Conservation (phyloP, 495 filamentous ascomycete species). For the Stereocaulon alpinum region DNA sequence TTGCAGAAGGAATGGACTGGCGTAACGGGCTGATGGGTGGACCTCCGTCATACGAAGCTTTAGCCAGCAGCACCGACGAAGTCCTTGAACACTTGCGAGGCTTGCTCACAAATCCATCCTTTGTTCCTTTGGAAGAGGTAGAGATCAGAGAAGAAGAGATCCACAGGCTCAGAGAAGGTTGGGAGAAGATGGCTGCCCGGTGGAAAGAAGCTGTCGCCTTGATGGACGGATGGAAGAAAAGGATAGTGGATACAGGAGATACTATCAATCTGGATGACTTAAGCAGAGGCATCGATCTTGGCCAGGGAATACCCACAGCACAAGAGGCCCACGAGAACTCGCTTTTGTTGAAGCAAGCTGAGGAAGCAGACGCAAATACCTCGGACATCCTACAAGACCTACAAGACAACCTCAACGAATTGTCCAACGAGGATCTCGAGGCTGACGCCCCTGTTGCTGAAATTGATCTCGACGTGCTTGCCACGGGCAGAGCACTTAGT, state of each 20-base stretch:
- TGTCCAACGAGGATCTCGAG: conserved; percentile 24
- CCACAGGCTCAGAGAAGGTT: conserved; percentile 62
- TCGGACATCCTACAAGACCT: conserved; percentile 45
- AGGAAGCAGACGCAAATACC: conserved; percentile 33
- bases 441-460: conserved; percentile 27
- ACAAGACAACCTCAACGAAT: conserved; percentile 38
- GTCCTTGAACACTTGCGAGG: conserved; percentile 70
- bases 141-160: conserved; percentile 88
- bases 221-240: conserved; percentile 87
- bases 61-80: conserved; percentile 59
- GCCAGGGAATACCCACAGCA: conserved; percentile 43
- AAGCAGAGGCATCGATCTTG: conserved; percentile 61
- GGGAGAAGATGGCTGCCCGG: conserved; percentile 81
- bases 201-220: conserved; percentile 84
- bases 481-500: conserved; percentile 29
- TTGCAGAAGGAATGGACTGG: conserved; percentile 14
- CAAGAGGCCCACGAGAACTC: conserved; percentile 31
- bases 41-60: conserved; percentile 55
- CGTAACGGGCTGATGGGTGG: conserved; percentile 30
- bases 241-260: conserved; percentile 67
- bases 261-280: conserved; percentile 77
- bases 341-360: conserved; percentile 19
- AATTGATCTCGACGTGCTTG: conserved; percentile 6
- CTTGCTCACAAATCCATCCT: conserved; percentile 86
- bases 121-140: conserved; percentile 92